Percentiles rank a stretch among this genome's conserved stretches.
Conservation (phyloP, 345 rosid species). For the Linum usitatissimum region DNA sequence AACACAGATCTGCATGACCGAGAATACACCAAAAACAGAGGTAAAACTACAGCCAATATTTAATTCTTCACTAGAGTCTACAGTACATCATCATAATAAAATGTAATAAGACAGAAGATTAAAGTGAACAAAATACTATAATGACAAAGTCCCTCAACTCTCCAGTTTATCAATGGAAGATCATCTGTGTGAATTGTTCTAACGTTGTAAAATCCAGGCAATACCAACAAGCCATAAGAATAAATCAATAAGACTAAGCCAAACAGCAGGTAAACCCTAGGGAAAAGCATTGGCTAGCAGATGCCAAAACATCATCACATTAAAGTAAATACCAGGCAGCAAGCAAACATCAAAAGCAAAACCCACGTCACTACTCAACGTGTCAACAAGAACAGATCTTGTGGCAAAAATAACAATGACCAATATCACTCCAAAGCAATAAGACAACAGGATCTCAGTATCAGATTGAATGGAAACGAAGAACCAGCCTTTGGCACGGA, state of each 20-base stretch:
- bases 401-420: no score
- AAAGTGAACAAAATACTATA: neutral
- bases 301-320: neutral
- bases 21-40: neutral
- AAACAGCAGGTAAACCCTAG: slow-evolving; percentile 1
- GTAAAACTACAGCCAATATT: no score
- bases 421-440: neutral
- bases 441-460: neutral
- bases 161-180: neutral
- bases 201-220: neutral
- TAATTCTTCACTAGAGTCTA: neutral
- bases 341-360: neutral
- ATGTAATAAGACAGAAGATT: neutral
- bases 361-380: no score
- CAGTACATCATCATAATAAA: neutral
- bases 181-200: neutral
- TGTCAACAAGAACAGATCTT: no score
- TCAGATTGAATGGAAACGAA: neutral
- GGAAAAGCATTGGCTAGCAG: neutral
- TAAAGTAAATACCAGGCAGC: neutral
- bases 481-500: neutral
- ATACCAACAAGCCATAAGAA: neutral
- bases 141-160: neutral
- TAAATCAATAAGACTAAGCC: neutral
- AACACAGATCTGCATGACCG: neutral